A percentile compares a stretch with the other conserved stretches of the same genome.
phyloP scores from a whole-genome alignment of 2,329 filamentous ascomycete genomes.

The Arachnopeziza araneosa region DNA sequence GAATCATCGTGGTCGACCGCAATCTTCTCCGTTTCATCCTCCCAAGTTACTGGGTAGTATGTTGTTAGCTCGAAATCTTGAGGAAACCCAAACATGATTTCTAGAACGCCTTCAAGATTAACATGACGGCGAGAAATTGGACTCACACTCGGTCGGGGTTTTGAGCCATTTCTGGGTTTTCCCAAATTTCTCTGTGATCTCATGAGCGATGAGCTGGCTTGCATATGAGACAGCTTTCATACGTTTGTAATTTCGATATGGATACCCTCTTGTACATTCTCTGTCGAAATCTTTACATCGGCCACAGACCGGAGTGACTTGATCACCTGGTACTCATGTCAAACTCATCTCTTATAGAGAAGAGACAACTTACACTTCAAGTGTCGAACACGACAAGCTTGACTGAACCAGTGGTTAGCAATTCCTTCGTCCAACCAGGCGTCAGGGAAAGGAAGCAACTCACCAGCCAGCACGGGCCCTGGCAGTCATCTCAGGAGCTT shows the following conservation, averaged over 20 bases:
- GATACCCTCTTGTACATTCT: conserved; percentile 15
- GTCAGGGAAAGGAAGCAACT: not conserved
- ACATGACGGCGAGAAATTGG: not conserved
- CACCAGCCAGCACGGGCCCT: not conserved
- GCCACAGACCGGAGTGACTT: conserved; percentile 16
- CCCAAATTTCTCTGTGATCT: conserved; percentile 8
- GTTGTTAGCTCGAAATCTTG: not conserved
- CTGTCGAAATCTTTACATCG: conserved; percentile 12
- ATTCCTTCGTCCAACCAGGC: not conserved
- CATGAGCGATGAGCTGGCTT: not conserved
- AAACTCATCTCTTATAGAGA: not conserved
- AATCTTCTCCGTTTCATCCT: conserved; percentile 12
- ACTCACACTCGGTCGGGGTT: conserved; percentile 13
- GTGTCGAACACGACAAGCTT: not conserved
- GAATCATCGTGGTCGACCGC: not conserved
- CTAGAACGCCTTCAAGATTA: not conserved
- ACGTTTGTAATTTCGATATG: conserved; percentile 17
- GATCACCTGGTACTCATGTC: conserved; percentile 14
- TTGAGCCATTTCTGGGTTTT: conserved; percentile 15
- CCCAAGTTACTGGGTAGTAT: conserved; percentile 10
- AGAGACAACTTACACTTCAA: not conserved
- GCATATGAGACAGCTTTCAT: not conserved
- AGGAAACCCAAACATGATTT: not conserved
- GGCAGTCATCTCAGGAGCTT: not conserved
- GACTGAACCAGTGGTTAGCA: not conserved